Evolutionary conservation across 768 basidiomycete genomes (phyloP).

Genomic region (Lactarius quietus): DNA sequence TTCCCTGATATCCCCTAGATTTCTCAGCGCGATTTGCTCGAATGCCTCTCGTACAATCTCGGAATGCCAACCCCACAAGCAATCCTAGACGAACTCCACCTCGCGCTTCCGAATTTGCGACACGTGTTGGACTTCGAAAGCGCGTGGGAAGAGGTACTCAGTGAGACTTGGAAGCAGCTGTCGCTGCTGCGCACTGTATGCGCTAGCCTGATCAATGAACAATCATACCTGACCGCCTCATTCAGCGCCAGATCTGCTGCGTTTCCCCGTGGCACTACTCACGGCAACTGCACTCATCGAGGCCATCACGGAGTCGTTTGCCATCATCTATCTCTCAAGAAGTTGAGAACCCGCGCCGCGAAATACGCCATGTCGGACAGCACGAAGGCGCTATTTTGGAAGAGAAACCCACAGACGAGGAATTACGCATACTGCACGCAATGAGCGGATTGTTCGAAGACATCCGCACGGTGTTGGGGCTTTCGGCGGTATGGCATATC

Average conservation of each 20-base stretch:
- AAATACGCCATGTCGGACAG: neutral
- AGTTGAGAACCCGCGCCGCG: neutral
- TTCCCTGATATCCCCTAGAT: constrained; percentile 1
- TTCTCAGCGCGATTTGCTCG: constrained; percentile 23
- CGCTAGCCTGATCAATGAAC: neutral
- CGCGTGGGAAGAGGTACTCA: constrained; percentile 14
- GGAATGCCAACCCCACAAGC: constrained; percentile 22
- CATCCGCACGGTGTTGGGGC: constrained; percentile 14
- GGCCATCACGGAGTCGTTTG: constrained; percentile 11
- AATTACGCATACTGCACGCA: neutral
- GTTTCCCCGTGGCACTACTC: constrained; percentile 22
- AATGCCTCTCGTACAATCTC: constrained; percentile 18
- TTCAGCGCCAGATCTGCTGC: constrained; percentile 19
- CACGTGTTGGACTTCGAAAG: neutral
- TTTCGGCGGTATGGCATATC: constrained; percentile 12
- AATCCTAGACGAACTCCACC: constrained; percentile 18
- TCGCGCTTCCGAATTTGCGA: constrained; percentile 20
- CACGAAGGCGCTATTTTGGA: neutral
- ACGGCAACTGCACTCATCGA: constrained; percentile 23
- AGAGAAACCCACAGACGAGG: neutral
- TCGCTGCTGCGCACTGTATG: constrained; percentile 21
- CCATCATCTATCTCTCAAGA: neutral
- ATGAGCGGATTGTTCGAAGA: constrained; percentile 6
- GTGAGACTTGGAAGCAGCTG: constrained; percentile 21
- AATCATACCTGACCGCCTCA: neutral